Evolutionary conservation across 2,329 filamentous ascomycete genomes (phyloP).

Genomic region (Fusarium begoniae): DNA sequence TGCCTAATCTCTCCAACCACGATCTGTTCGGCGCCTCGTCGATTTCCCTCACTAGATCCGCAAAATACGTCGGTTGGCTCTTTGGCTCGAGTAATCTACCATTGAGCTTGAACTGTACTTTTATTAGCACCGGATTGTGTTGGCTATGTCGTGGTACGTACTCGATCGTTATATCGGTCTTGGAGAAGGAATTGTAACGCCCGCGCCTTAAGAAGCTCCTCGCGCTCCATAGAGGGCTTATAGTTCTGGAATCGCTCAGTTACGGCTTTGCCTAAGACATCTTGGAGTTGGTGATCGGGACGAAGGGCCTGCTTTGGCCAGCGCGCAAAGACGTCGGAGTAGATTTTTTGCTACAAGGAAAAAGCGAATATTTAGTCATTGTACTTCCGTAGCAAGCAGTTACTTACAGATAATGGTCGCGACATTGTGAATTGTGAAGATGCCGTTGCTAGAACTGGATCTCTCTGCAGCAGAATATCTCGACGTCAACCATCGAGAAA

Average conservation of each 20-base stretch:
- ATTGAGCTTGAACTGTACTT: slow-evolving; percentile 51
- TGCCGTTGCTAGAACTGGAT: slow-evolving; percentile 6
- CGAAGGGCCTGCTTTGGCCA: slow-evolving; percentile 74
- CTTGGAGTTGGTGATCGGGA: slow-evolving; percentile 69
- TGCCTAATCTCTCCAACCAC: slow-evolving; percentile 61
- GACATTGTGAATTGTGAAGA: slow-evolving; percentile 44
- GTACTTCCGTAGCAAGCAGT: not conserved
- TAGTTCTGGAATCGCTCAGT: slow-evolving; percentile 48
- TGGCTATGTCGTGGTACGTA: slow-evolving; percentile 45
- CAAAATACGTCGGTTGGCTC: slow-evolving; percentile 72
- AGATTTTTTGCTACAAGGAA: slow-evolving; percentile 47
- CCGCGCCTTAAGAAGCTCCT: slow-evolving; percentile 66
- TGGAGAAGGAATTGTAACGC: slow-evolving; percentile 67
- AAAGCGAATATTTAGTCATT: not conserved
- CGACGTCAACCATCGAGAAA: slow-evolving; percentile 44
- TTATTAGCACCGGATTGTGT: slow-evolving; percentile 8
- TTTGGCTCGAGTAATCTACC: slow-evolving; percentile 64
- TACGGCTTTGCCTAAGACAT: slow-evolving; percentile 56
- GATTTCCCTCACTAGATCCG: slow-evolving; percentile 68
- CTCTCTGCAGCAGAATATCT: slow-evolving; percentile 13
- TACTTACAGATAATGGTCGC: slow-evolving; percentile 45
- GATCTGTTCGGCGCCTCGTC: slow-evolving; percentile 69
- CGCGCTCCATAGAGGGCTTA: slow-evolving; percentile 52
- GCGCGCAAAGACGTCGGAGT: slow-evolving; percentile 54
- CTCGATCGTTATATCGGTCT: slow-evolving; percentile 66